Conservation (phyloP, 2,329 filamentous ascomycete species). For the Catunica adiposa region DNA sequence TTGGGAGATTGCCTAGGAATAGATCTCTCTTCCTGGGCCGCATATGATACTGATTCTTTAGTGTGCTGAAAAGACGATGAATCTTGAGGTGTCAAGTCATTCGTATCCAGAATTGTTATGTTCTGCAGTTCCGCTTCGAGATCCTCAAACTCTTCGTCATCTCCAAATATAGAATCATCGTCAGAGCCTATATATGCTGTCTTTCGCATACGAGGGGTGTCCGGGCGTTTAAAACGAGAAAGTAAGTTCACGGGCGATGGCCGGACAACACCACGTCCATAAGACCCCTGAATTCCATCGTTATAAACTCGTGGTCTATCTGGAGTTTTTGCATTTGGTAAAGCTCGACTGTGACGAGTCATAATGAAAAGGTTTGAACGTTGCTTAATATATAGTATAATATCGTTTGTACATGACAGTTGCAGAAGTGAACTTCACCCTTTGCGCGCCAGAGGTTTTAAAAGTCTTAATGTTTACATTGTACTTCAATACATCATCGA, state of each 20-base stretch:
- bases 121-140: conserved; percentile 1
- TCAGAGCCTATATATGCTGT: neutral
- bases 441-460: too few relatives aligned
- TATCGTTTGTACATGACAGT: too few relatives aligned
- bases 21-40: neutral
- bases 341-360: neutral
- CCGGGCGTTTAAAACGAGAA: neutral
- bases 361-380: neutral
- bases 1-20: neutral
- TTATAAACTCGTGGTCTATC: neutral
- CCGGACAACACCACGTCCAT: neutral
- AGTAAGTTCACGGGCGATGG: neutral
- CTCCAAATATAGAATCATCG: neutral
- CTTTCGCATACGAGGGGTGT: conserved; percentile 1
- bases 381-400: too few relatives aligned
- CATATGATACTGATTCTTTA: neutral
- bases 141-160: neutral
- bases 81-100: conserved; percentile 3
- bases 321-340: neutral
- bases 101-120: conserved; percentile 3
- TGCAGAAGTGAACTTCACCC: too few relatives aligned
- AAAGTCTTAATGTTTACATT: neutral
- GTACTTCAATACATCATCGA: neutral
- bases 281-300: neutral
- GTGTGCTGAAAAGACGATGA: neutral